Evolutionary conservation across 2,329 filamentous ascomycete species (phyloP).

Genomic region (Apiospora marii): DNA sequence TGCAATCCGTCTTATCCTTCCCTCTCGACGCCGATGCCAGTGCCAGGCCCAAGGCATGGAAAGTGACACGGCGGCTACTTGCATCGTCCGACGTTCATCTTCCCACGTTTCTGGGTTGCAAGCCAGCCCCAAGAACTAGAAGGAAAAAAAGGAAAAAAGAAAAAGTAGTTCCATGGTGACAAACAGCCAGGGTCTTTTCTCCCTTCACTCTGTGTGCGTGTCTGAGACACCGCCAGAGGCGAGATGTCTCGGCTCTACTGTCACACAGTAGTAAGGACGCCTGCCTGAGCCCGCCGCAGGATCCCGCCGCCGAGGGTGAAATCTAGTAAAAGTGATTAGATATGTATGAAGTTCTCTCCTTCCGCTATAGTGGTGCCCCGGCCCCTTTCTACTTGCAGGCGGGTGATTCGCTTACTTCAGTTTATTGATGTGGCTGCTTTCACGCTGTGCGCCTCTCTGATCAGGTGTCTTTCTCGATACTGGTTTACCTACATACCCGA

Average conservation of each 20-base stretch:
- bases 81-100: slow-evolving; percentile 3
- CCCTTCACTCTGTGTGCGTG: background rate
- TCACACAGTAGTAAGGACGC: slow-evolving; percentile 4
- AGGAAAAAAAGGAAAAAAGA: background rate
- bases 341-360: background rate
- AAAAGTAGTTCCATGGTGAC: background rate
- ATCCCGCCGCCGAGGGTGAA: slow-evolving; percentile 1
- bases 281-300: slow-evolving; percentile 12
- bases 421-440: background rate
- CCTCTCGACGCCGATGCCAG: background rate
- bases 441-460: background rate
- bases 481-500: too few relatives aligned
- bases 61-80: background rate
- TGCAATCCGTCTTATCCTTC: background rate
- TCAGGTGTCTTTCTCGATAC: background rate
- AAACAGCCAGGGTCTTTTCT: background rate
- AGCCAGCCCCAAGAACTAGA: background rate
- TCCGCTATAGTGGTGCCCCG: background rate
- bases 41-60: background rate
- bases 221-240: slow-evolving; percentile 5
- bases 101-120: slow-evolving; percentile 1
- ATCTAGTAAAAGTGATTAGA: background rate
- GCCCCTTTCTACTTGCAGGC: background rate
- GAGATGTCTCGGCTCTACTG: slow-evolving; percentile 12
- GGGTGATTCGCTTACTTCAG: slow-evolving; percentile 14